Conservation (phyloP, 2,329 filamentous ascomycete species). For the Aspergillus aculeatus region DNA sequence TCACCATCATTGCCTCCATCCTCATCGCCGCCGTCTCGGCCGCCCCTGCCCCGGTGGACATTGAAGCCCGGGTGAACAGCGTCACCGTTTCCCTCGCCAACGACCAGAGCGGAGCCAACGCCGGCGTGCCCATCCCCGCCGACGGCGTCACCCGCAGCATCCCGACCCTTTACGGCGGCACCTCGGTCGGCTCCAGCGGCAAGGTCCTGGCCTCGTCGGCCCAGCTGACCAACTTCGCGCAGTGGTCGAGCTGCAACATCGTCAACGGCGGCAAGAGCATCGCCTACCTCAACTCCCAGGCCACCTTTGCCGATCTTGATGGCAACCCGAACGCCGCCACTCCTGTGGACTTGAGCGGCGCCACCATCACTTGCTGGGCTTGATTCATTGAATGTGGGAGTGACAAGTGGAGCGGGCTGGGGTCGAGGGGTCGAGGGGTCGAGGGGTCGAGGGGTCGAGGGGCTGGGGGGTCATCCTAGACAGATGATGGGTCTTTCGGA, state of each 20-base stretch:
- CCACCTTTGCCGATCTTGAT: conserved; percentile 12
- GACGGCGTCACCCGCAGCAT: conserved; percentile 23
- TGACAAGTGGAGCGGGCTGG: too few species aligned
- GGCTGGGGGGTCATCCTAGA: too few species aligned
- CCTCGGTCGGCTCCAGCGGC: conserved; percentile 20
- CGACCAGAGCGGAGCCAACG: conserved; percentile 25
- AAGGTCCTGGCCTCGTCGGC: conserved; percentile 25
- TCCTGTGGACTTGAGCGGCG: conserved; percentile 8
- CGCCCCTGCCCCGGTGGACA: conserved; percentile 3
- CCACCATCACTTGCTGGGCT: conserved; percentile 12
- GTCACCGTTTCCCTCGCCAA: conserved; percentile 28
- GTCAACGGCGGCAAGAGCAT: conserved; percentile 13
- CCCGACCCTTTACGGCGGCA: conserved; percentile 22
- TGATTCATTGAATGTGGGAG: conserved; percentile 6
- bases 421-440: too few species aligned
- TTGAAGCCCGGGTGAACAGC: conserved; percentile 8
- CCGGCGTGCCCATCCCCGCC: conserved; percentile 19
- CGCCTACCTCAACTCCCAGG: too few species aligned
- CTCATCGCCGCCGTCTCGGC: conserved; percentile 20
- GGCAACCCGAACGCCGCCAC: background rate
- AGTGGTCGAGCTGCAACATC: conserved; percentile 22
- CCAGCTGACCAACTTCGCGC: conserved; percentile 22
- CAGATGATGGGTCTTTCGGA: too few species aligned
- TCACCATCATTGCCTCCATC: conserved; percentile 17
- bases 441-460: too few species aligned